phyloP scores from a whole-genome alignment of 176 grass and related monocot genomes.

The Elaeis guineensis region DNA sequence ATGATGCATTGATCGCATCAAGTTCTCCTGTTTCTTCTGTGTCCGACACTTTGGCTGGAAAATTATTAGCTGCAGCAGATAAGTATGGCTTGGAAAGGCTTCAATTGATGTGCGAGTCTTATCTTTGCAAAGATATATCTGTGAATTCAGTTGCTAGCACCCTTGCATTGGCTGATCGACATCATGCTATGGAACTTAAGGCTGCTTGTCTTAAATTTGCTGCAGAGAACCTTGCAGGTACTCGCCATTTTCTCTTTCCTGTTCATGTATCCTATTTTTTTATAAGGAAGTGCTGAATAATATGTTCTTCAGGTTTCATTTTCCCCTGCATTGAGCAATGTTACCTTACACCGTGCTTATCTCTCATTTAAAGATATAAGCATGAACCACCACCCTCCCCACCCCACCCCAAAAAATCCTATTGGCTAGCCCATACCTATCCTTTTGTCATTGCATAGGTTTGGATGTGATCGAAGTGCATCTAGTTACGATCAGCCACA shows the following conservation, averaged over 20 bases:
- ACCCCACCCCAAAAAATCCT: too few species aligned
- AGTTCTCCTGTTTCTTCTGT: conserved; percentile 51
- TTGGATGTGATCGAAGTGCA: too few species aligned
- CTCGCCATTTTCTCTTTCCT: neutral
- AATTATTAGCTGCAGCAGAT: conserved; percentile 77
- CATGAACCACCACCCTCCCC: too few species aligned
- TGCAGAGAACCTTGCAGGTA: conserved; percentile 95
- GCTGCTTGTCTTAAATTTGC: conserved; percentile 87
- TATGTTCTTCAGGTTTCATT: too few species aligned
- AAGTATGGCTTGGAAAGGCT: conserved; percentile 76
- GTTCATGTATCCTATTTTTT: neutral
- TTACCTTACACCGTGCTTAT: too few species aligned
- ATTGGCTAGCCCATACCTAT: too few species aligned
- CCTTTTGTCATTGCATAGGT: too few species aligned
- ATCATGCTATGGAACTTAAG: conserved; percentile 82
- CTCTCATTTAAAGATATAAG: too few species aligned
- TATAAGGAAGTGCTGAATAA: too few species aligned
- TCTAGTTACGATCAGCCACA: too few species aligned
- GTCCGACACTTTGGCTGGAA: conserved; percentile 69
- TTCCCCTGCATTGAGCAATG: too few species aligned
- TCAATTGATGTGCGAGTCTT: conserved; percentile 70
- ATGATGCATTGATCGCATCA: conserved; percentile 65
- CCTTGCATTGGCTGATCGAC: conserved; percentile 65
- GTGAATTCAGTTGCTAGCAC: conserved; percentile 72
- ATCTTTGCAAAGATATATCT: conserved; percentile 82